Base-by-base conservation (phyloP, 805 yeast genomes). In the Starmerella bombi region DNA sequence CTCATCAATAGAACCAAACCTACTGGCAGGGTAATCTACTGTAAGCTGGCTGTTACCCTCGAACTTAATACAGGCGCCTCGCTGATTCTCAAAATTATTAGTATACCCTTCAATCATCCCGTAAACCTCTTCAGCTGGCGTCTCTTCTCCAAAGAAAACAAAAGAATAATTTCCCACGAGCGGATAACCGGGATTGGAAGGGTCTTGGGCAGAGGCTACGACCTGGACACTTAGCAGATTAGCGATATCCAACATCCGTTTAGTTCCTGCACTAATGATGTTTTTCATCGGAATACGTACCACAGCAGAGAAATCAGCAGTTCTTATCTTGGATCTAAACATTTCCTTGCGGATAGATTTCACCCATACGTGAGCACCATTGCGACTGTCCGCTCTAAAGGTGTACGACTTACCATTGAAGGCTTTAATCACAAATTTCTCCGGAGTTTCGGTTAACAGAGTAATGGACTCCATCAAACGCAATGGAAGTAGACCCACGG, bases 291-390 rank as follows among this genome's bases (percentile, higher is more conserved):
- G 96, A 3, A 88, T 72, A 50, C 80, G 80, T 16, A 86, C 64
- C 17, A 80, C 71, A 12, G 83, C 91, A 44, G 77, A 77, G 50
- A 77, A 77, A 12, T 77, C 77, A 19, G 69, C 65, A 56, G 81
- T 80, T 38, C 79, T 66, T 56, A 82, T 80, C 40, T 80, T 68
- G 31, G 79, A 69, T 1, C 85, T 68, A 59, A 88, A 88, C 2
- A 83, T 74, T 39, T 78, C 77, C 52, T 80, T 83, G 48, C 80
- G 81, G 33, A 88, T 59, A 8, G 70, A 62, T 38, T 77, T 75
- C 34, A 73, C 77, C 97, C 97, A 88, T 15, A 77, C 71, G 43
- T 80, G 68, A 0, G 96, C 96, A 5, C 77, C 63, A 45, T 68
- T 74, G 14, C 71, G 60, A 19, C 79, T 75, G 53, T 86, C 95